Evolutionary conservation across 768 basidiomycete species (phyloP), one percentile per base, ranked within the genome.

Genomic region (Candolleomyces aberdarensis): DNA sequence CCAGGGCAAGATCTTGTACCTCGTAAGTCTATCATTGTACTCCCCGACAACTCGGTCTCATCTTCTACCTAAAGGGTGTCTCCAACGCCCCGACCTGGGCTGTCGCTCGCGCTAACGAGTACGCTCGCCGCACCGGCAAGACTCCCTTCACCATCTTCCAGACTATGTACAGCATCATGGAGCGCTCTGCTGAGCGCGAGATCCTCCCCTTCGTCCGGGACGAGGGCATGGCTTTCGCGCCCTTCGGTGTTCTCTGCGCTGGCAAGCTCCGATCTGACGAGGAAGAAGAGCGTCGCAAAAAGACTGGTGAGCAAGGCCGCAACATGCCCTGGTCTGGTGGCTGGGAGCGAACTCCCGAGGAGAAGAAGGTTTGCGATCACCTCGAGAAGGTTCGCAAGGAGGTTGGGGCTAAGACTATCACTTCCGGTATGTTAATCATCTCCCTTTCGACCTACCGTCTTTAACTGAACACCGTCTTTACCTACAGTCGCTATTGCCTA

Each of bases 241-340:
- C 72, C 1, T 74, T 74, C 72, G 67, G 68, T 32, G 73, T 73
- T 1, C 66, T 74, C 19, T 71, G 68, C 3, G 66, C 57, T 4
- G 74, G 75, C 63, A 85, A 83, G 60, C 75, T 88, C 20, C 73
- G 83, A 55, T 86, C 84, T 0, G 71, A 78, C 11, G 87, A n/a
- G 3, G 47, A 59, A 19, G 50, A 56, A 40, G 59, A 60, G 50
- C 5, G 41, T 31, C 54, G 54, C 20, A 55, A 32, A 1, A 26
- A 56, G 39, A 51, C 48, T 6, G 57, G 62, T 13, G 62, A 62
- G 43, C 36, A 58, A 13, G 54, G 54, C 10, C 36, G 54, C n/a
- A 56, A 56, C 54, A 56, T 56, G 54, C 54, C 54, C 19, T 56
- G 54, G 54, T 20, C 14, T 9, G 40, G n/a, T 5, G 54, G 54